Evolutionary conservation across 2,329 filamentous ascomycete genomes (phyloP).

Genomic region (Purpureocillium takamizusanense): DNA sequence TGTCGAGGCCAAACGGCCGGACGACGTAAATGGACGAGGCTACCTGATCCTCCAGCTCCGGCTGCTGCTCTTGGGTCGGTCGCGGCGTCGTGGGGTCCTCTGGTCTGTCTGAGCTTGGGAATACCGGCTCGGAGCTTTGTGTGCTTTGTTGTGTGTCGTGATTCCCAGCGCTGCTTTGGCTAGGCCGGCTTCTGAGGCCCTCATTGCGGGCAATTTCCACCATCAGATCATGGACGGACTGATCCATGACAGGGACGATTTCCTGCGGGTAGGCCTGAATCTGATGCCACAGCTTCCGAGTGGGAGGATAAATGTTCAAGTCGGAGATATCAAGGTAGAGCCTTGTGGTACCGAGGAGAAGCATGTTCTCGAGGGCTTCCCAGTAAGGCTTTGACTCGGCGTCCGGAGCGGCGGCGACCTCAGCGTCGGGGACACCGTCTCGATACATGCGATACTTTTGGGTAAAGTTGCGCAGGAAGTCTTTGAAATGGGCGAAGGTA

Average conservation of each 20-base stretch:
- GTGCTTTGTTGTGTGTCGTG: slow-evolving; percentile 33
- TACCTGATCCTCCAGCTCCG: slow-evolving; percentile 70
- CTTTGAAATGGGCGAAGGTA: slow-evolving; percentile 78
- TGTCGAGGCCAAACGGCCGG: slow-evolving; percentile 79
- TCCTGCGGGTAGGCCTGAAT: slow-evolving; percentile 90
- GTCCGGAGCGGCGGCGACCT: slow-evolving; percentile 60
- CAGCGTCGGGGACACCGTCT: slow-evolving; percentile 71
- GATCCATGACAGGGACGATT: slow-evolving; percentile 94
- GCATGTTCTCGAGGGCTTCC: slow-evolving; percentile 81
- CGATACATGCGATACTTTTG: slow-evolving; percentile 89
- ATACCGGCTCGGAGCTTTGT: slow-evolving; percentile 65
- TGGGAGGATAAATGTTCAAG: slow-evolving; percentile 85
- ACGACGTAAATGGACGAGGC: slow-evolving; percentile 75
- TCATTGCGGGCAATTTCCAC: slow-evolving; percentile 78
- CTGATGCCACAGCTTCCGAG: slow-evolving; percentile 91
- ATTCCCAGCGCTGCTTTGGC: slow-evolving; percentile 46
- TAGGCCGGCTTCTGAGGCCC: slow-evolving; percentile 57
- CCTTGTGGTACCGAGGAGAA: slow-evolving; percentile 72
- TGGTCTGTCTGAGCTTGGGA: slow-evolving; percentile 69
- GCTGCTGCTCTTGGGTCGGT: slow-evolving; percentile 34
- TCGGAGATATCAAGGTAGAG: slow-evolving; percentile 86
- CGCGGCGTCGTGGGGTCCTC: slow-evolving; percentile 32
- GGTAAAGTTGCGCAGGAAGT: slow-evolving; percentile 86
- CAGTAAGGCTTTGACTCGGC: slow-evolving; percentile 76
- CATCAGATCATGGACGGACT: slow-evolving; percentile 87